phyloP scores from a whole-genome alignment of 345 rosid species.

The Eucalyptus albens region DNA sequence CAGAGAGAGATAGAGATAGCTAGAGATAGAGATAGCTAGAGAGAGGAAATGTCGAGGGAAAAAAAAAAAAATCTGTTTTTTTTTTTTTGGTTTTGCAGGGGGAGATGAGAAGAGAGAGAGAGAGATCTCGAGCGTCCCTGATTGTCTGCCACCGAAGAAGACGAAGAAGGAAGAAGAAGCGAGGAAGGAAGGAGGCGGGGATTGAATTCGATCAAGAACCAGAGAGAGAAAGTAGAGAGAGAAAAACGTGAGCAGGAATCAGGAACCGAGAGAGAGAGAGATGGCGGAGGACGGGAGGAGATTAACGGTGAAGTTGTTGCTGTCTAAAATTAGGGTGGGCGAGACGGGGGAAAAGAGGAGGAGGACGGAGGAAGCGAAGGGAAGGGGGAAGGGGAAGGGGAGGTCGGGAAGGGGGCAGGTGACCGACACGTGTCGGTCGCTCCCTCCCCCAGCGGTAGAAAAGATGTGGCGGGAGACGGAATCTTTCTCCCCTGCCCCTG shows the following conservation, averaged over 20 bases:
- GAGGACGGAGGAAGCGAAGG: not conserved
- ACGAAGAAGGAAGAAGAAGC: not conserved
- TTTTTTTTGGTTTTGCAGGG: not conserved
- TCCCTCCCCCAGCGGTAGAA: not conserved
- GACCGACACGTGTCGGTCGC: slow-evolving; percentile 3
- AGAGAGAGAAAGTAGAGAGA: not conserved
- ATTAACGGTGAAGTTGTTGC: slow-evolving; percentile 2
- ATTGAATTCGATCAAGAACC: not conserved
- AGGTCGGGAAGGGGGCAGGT: not conserved
- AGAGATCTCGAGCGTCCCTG: not conserved
- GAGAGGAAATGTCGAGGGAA: not conserved
- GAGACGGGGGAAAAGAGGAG: not conserved
- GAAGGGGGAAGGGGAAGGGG: not conserved
- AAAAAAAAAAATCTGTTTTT: not conserved
- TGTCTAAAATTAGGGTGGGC: not conserved
- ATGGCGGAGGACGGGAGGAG: not conserved
- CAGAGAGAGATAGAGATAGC: not conserved
- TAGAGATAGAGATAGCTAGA: not conserved
- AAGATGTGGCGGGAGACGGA: not conserved
- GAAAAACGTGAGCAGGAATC: not conserved
- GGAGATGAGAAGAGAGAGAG: not conserved
- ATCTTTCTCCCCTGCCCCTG: not conserved
- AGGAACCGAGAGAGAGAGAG: not conserved
- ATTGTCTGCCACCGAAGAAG: not conserved
- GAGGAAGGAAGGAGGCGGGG: not conserved